Evolutionary conservation across 2,329 filamentous ascomycete genomes (phyloP).

Genomic region (Trichocomaceae sp.): DNA sequence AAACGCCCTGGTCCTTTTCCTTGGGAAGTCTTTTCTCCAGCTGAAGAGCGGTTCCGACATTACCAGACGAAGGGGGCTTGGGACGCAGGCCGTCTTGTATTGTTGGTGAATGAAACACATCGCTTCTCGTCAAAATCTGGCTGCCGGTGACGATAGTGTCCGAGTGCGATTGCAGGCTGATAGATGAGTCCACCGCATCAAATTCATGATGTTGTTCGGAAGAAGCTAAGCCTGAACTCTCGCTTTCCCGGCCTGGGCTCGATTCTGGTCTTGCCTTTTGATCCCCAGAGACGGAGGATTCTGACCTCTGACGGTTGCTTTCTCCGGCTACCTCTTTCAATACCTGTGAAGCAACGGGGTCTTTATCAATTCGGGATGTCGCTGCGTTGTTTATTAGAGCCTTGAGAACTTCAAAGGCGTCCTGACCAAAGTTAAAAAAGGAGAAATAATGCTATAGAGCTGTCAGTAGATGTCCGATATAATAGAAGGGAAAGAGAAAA

Average conservation of each 20-base stretch:
- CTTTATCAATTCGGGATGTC: conserved; percentile 36
- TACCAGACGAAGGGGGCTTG: conserved; percentile 28
- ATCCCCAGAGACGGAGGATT: not conserved
- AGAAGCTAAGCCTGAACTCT: conserved; percentile 52
- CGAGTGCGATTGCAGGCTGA: conserved; percentile 62
- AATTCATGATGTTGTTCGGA: conserved; percentile 54
- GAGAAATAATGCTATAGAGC: conserved; percentile 81
- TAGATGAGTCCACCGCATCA: conserved; percentile 67
- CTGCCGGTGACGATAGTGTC: conserved; percentile 76
- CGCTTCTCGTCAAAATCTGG: conserved; percentile 79
- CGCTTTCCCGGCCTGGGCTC: conserved; percentile 50
- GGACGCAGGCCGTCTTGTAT: conserved; percentile 39
- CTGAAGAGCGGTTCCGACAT: conserved; percentile 27
- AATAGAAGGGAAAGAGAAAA: not conserved
- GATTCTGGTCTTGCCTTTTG: conserved; percentile 19
- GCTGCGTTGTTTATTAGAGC: conserved; percentile 62
- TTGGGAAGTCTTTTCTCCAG: conserved; percentile 17
- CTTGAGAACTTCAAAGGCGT: conserved; percentile 72
- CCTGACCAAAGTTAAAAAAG: conserved; percentile 79
- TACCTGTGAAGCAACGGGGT: conserved; percentile 17
- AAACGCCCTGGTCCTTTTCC: conserved; percentile 16
- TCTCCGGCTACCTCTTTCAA: conserved; percentile 13
- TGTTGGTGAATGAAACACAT: conserved; percentile 78
- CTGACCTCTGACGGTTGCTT: conserved; percentile 3
- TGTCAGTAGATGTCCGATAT: not conserved